Percentiles rank a stretch among this genome's conserved stretches.
Evolutionary conservation across 2,329 filamentous ascomycete genomes (phyloP).

Genomic region (Claviceps pusilla): DNA sequence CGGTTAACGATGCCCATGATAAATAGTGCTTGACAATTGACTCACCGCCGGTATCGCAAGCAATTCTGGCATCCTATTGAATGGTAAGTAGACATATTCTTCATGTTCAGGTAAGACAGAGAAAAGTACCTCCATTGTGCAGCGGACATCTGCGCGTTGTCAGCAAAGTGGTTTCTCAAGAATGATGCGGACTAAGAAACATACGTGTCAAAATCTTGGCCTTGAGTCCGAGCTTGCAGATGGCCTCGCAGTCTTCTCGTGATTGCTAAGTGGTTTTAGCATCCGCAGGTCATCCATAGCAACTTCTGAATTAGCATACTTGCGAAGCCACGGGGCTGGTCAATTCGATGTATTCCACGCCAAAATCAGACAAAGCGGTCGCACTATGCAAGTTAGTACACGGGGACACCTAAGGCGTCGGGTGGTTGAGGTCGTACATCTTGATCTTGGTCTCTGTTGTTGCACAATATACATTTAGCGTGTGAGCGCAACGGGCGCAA

Average conservation of each 20-base stretch:
- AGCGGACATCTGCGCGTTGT: slow-evolving; percentile 10
- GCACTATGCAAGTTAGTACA: slow-evolving; percentile 3
- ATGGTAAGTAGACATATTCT: not conserved
- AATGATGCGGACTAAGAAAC: slow-evolving; percentile 8
- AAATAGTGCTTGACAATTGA: not conserved
- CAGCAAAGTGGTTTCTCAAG: not conserved
- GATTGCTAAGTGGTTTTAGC: slow-evolving; percentile 54
- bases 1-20: not conserved
- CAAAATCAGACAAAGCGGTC: slow-evolving; percentile 8
- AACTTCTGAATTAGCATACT: not conserved
- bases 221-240: slow-evolving; percentile 86
- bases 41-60: slow-evolving; percentile 2
- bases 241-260: slow-evolving; percentile 70
- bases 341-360: slow-evolving; percentile 40
- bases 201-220: slow-evolving; percentile 16
- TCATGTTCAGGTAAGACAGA: not conserved
- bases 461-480: not conserved
- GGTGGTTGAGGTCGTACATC: slow-evolving; percentile 23
- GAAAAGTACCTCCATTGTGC: slow-evolving; percentile 7
- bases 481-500: not conserved
- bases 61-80: slow-evolving; percentile 1
- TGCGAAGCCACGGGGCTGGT: slow-evolving; percentile 58
- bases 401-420: not conserved
- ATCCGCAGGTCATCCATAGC: not conserved
- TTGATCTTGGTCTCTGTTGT: slow-evolving; percentile 30